A percentile compares a stretch with the other conserved stretches of the same genome.
phyloP scores from a whole-genome alignment of 192 early-diverging fungal genomes.

The Chytriomyces sp. region DNA sequence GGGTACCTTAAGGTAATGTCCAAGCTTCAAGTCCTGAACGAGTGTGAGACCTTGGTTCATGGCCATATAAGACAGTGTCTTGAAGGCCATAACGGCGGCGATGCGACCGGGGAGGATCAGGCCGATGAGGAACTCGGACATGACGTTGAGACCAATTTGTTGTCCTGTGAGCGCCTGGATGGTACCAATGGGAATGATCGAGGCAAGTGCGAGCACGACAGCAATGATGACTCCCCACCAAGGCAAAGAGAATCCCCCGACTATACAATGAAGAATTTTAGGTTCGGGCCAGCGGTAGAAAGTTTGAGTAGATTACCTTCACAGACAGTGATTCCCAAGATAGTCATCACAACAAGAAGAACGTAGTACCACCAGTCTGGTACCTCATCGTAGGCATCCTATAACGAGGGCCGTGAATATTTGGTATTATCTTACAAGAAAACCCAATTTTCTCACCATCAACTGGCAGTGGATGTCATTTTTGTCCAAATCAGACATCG shows the following conservation, averaged over 20 bases:
- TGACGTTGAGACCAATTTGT: conserved; percentile 78
- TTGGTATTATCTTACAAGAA: too few species aligned
- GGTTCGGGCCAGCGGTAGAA: too few species aligned
- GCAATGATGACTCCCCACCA: conserved; percentile 67
- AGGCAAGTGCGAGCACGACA: conserved; percentile 23
- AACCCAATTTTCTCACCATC: too few species aligned
- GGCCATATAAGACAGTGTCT: conserved; percentile 80
- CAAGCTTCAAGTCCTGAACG: conserved; percentile 74
- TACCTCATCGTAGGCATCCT: too few species aligned
- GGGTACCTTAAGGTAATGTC: conserved; percentile 75
- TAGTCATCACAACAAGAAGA: too few species aligned
- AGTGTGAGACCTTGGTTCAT: conserved; percentile 77
- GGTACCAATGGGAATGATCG: conserved; percentile 65
- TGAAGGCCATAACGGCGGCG: conserved; percentile 84
- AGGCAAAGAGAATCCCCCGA: conserved; percentile 65
- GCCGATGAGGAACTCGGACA: conserved; percentile 85
- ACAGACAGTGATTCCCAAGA: too few species aligned
- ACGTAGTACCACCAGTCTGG: too few species aligned
- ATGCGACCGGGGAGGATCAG: conserved; percentile 76
- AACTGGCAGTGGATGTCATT: too few species aligned
- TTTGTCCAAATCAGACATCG: too few species aligned
- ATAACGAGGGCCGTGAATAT: too few species aligned
- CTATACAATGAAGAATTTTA: too few species aligned
- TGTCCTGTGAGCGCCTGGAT: conserved; percentile 81
- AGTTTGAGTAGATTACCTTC: too few species aligned